Base-by-base conservation (phyloP, 106 monocot species). In the Platanthera guangdongensis region DNA sequence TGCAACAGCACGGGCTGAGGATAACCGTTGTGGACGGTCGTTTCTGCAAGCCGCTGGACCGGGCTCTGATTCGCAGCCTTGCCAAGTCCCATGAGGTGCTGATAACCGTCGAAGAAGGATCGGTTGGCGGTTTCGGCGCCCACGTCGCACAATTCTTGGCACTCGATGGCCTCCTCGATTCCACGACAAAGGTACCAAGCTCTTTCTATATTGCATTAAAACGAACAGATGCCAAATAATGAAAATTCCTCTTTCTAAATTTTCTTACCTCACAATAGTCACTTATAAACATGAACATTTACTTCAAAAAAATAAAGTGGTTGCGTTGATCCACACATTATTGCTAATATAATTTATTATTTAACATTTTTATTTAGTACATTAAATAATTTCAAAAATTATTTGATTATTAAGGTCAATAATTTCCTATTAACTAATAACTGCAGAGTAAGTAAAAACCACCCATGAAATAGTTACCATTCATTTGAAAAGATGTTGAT, bases 111-210 rank as follows among this genome's bases (percentile, higher is more conserved):
- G 95, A 95, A 85, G 95, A 95, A 81, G 95, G 95, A 49, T 92
- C 95, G 0, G 84, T 92, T 4, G 95, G 95, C 3, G 95, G 95
- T 3, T 96, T 96, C 53, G 95, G 93, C 14, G 93, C 95, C 6
- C 95, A 96, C 74, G 93, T 96, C 22, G 90, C 90, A 54, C 95
- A 96, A 83, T 96, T 93, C 86, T 77, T 96, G 89, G 83, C 95
- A 9, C 88, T 96, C 5, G 81, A 90, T 75, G 95, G 95, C 30
- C 87, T 93, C 32, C 95, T 96, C 16, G 95, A 96, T 74, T 93
- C 90, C 49, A 80, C 25, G 6, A 49, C 80, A 46, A 96, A 92
- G 93, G 95, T 93, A 82, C 9, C 14, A 12, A 39, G 39, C 39
- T 39, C 39, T 39, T 39, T 39, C 39, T 39, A 39, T 39, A 3